Base-by-base conservation (phyloP, 495 filamentous ascomycete genomes). In the Delitschia confertaspora region DNA sequence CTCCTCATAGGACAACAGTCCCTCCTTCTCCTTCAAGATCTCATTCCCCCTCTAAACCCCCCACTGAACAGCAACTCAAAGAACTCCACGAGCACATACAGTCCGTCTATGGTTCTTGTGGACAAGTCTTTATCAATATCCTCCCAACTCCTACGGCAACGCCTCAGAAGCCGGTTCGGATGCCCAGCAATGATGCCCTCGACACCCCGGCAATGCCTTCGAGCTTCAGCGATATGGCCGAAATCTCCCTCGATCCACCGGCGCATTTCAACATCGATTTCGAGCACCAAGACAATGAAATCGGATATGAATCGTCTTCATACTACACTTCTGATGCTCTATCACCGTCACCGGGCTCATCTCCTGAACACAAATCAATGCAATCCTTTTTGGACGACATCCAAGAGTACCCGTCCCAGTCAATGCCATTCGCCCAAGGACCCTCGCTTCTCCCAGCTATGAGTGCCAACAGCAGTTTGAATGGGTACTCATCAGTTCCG, bases 211-310 rank as follows among this genome's bases (percentile, higher is more conserved):
- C 67, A 30, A 71, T 76, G 51, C 65, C 68, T 46, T 60, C 66
- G 4, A 72, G 71, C n/a, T 77, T 77, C 47, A 63, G 71, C 58
- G 71, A 72, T 52, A 68, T 77, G 65, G 61, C 60, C 38, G 66
- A 64, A 24, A 50, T 78, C 21, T 68, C 68, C 37, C 56, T 69
- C 26, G 68, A 72, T 30, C 72, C 74, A 40, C 59, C 67, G 45
- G 46, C 31, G 19, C 53, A 43, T 19, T 53, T 52, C 11, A 46
- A 45, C 20, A 63, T 65, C 50, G 66, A 65, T 34, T 49, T 79
- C 23, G 68, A 69, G 32, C 61, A 74, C 40, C 61, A 69, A 41
- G 68, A 70, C 47, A 62, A 69, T n/a, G 69, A 72, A 30, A 63
- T 61, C 29, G 61, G 62, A 6, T 71, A 67, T 49, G 64, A 67